Evolutionary conservation across 2,329 filamentous ascomycete species (phyloP), one percentile per base, ranked within the genome.

Genomic region (Neopestalotiopsis rosae): DNA sequence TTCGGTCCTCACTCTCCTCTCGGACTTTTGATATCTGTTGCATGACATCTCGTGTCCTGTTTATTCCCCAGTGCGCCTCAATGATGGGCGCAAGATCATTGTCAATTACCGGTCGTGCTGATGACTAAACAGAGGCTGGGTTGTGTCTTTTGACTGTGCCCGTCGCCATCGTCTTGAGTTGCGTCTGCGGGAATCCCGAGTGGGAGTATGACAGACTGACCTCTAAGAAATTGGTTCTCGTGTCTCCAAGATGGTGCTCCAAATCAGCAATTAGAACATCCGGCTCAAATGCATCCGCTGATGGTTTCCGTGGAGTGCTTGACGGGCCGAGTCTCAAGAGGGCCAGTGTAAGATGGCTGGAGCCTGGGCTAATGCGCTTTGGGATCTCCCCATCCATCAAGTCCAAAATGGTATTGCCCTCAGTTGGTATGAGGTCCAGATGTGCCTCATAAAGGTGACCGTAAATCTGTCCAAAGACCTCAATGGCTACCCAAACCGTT

Each of bases 181-280:
- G 82, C 40, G 87, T 91, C 34, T 81, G 79, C 0, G 84, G 82
- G 74, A 90, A 90, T 0, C 83, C 86, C 0, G 89, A 88, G 73
- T 91, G 88, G 2, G 81, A 81, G 73, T 90, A 91, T 6, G 79
- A 84, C 7, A 91, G 72, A 24, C 80, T 80, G 17, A 90, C 80
- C 3, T 82, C 82, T 64, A 90, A 77, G 71, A 88, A 90, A 42
- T 84, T 81, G 17, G 81, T 81, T 24, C 76, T 76, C 3, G 80
- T 80, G 66, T 82, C 80, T 38, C 88, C 87, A 2, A 91, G 83
- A 67, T 89, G 84, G 38, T 81, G 79, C 73, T 91, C 87, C 12
- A 91, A 80, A 68, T 90, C 87, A 30, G 87, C 83, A 17, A 91
- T 88, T 40, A 91, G 79, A 56, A 87, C 82, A 13, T 90, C 87